phyloP scores from a whole-genome alignment of 192 early-diverging fungal species.

The Podochytrium sp. region DNA sequence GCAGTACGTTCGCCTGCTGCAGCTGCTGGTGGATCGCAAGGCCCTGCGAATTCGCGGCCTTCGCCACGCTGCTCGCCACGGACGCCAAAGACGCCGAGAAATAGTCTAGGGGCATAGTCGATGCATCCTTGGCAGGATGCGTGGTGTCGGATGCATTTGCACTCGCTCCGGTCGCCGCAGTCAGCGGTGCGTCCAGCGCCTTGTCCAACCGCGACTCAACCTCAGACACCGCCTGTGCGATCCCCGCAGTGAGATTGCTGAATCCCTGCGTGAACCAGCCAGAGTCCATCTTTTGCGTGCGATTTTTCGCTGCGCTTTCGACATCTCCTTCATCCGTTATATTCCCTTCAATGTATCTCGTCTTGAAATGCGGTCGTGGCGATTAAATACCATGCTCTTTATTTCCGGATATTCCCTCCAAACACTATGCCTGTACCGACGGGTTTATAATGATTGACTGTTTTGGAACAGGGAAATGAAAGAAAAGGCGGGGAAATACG shows the following conservation, averaged over 20 bases:
- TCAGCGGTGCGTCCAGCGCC: slow-evolving; percentile 62
- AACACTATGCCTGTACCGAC: too few relatives aligned
- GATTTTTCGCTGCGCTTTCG: too few relatives aligned
- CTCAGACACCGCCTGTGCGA: slow-evolving; percentile 72
- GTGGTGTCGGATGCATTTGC: not conserved
- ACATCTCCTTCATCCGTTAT: too few relatives aligned
- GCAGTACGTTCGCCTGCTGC: not conserved
- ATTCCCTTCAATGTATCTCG: too few relatives aligned
- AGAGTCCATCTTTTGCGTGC: too few relatives aligned
- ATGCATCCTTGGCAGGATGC: not conserved
- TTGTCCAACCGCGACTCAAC: slow-evolving; percentile 75
- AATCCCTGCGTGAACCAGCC: too few relatives aligned
- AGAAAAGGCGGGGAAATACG: too few relatives aligned
- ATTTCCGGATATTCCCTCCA: too few relatives aligned
- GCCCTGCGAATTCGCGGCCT: not conserved
- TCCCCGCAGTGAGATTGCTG: slow-evolving; percentile 8
- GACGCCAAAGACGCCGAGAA: slow-evolving; percentile 10
- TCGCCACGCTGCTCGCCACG: not conserved
- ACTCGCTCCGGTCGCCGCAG: not conserved
- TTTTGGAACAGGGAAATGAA: too few relatives aligned
- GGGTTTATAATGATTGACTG: too few relatives aligned
- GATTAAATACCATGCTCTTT: too few relatives aligned
- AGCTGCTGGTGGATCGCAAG: not conserved
- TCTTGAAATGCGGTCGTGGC: too few relatives aligned
- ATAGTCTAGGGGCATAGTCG: not conserved